Evolutionary conservation across 1,139 yeast species (phyloP), one percentile per base, ranked within the genome.

Genomic region (Debaryomycetaceae sp.): DNA sequence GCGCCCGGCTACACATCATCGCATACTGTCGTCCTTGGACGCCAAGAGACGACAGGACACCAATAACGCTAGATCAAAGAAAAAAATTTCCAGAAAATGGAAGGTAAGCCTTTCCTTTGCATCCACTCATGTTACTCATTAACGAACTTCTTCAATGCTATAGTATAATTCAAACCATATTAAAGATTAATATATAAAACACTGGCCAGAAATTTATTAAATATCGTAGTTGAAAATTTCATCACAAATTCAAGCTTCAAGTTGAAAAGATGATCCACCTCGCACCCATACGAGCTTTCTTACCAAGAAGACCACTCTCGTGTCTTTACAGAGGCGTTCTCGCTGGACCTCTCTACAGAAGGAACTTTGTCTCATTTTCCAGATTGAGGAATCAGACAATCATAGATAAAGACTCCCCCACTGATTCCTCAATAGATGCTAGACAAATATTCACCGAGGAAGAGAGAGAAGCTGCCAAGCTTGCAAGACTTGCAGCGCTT

Each of bases 381-480:
- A 34, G 22, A 13, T 13, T 34, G 13, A 34, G n/a, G 13, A 13
- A 17, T 17, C 36, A 13, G 8, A 8, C n/a, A 34, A 13, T 13
- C n/a, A 17, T 8, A 7, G 9, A 34, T 13, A 7, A 13, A 8
- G 36, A 13, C 7, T 9, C 23, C 2, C 8, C 8, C 8, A 7
- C 4, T 8, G 13, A 13, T 5, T 13, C 17, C 13, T 17, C 36
- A n/a, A n/a, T 24, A 17, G 38, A 34, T 13, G 36, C 42, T 9
- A 40, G 41, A 37, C 34, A 42, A 11, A 39, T 30, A 38, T 83
- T 85, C 61, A 68, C 83, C 0, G 63, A 70, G 1, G 80, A 80
- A 49, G 85, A 85, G 53, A 57, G 81, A 27, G 76, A 72, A 45
- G 70, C 75, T 1, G 89, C 91, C 1, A 70, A 80, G 23, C 60